These are phyloP conservation scores for Melanopsichium pennsylvanicum DNA, from an alignment of 1,284 basidiomycete species.

Conservation along the genomic window DNA sequence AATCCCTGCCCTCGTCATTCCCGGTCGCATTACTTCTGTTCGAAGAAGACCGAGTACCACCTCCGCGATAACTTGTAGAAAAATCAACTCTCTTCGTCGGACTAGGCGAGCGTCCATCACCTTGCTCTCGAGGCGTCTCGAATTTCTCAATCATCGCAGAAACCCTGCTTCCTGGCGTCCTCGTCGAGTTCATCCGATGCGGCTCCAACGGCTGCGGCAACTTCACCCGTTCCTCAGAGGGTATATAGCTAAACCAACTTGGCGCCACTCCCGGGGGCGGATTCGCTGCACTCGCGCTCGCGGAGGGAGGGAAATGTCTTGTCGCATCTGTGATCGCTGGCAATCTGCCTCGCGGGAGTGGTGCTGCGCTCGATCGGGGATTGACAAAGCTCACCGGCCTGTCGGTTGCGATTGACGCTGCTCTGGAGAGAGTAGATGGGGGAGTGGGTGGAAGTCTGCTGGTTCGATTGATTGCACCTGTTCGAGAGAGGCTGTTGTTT, in stretches of 20 bases:
- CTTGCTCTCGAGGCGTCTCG: slow-evolving; percentile 13
- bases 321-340: slow-evolving; percentile 57
- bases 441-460: slow-evolving; percentile 7
- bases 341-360: slow-evolving; percentile 46
- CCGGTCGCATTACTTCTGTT: not conserved
- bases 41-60: not conserved
- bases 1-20: not conserved
- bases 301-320: slow-evolving; percentile 54
- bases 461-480: slow-evolving; percentile 27
- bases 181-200: slow-evolving; percentile 3
- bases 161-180: slow-evolving; percentile 25
- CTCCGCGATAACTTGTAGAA: not conserved
- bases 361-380: slow-evolving; percentile 48
- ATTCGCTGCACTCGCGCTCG: slow-evolving; percentile 14
- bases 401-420: slow-evolving; percentile 12
- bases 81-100: slow-evolving; percentile 2
- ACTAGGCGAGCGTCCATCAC: not conserved
- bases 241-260: slow-evolving; percentile 44
- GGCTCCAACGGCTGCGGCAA: slow-evolving; percentile 38
- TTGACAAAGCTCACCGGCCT: slow-evolving; percentile 48
- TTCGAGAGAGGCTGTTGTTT: slow-evolving; percentile 20
- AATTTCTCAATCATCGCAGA: slow-evolving; percentile 46
- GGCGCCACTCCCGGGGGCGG: slow-evolving; percentile 27
- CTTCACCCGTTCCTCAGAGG: slow-evolving; percentile 27
- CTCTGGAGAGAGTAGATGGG: slow-evolving; percentile 11